Evolutionary conservation across 202 grass and related monocot species (phyloP).

Genomic region (Hordeum pubiflorum): DNA sequence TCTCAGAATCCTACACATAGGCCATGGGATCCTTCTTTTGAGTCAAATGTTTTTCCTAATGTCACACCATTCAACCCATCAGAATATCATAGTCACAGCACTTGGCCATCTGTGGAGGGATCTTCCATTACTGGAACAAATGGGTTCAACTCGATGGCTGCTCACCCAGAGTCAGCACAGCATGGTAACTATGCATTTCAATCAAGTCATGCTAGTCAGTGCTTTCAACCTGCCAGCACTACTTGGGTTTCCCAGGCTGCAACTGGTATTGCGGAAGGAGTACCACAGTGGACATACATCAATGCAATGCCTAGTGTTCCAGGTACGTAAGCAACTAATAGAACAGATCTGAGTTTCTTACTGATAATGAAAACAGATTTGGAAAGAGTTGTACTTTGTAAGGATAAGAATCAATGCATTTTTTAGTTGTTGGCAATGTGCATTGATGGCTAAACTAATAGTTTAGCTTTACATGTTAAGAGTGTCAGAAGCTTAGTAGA

Average conservation of each 20-base stretch:
- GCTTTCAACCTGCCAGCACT: conserved; percentile 30
- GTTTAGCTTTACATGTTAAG: conserved; percentile 11
- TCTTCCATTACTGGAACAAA: conserved; percentile 31
- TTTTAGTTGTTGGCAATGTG: conserved; percentile 2
- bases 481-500: not conserved
- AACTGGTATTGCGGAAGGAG: conserved; percentile 45
- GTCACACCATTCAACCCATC: conserved; percentile 28
- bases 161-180: conserved; percentile 36
- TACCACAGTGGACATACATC: conserved; percentile 39
- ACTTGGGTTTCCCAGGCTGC: conserved; percentile 45
- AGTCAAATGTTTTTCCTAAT: conserved; percentile 40
- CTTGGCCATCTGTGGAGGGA: conserved; percentile 40
- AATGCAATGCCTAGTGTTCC: conserved; percentile 37
- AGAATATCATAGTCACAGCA: conserved; percentile 33
- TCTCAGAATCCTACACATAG: conserved; percentile 41
- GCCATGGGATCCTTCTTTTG: conserved; percentile 42
- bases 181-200: conserved; percentile 44
- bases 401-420: not conserved
- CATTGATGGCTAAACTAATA: conserved; percentile 9
- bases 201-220: conserved; percentile 29
- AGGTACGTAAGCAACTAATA: conserved; percentile 29
- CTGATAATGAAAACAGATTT: not conserved
- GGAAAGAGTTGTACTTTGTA: not conserved
- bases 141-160: conserved; percentile 33
- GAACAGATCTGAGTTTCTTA: not conserved